Base-by-base conservation (phyloP, 176 grass and related monocot species). In the Aegilops speltoides region DNA sequence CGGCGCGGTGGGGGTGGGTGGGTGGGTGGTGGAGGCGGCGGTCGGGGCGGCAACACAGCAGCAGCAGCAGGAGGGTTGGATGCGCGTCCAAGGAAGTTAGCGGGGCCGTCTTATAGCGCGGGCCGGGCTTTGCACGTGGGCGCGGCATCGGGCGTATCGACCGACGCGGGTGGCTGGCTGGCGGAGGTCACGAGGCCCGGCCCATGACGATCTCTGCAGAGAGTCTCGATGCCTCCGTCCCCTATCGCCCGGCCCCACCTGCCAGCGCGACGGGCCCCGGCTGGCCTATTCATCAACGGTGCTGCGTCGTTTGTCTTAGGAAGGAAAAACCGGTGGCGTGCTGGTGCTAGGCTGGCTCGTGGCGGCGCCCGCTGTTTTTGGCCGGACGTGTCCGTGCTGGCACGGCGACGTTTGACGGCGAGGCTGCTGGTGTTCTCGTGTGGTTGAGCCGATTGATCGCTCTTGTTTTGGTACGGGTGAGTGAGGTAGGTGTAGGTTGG, bases 151-250 rank as follows among this genome's bases (percentile, higher is more conserved):
- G 62, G 78, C 68, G 63, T 85, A 88, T 91, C 86, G 89, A 84
- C 13, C 16, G 50, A 54, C 50, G 50, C 15, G 15, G 50, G 16
- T 52, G 81, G 17, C 5, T 17, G 52, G 52, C 17, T 59, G 83
- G 64, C 88, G 88, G 88, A 77, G 88, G 16, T 24, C 86, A 88
- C 89, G 77, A 91, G 89, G 89, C 82, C 85, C 68, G 28, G 76
- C 68, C 81, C 85, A 68, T 76, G 79, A 64, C 64, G 71, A 12
- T 2, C 36, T 15, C 13, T 1, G 6, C 79, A 40, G 36, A 34
- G 5, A 37, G 23, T 71, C 36, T 74, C 57, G 79, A 19, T 12
- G 60, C 17, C 23, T 87, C 86, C 86, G 86, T 79, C 84, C 60
- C 60, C 13, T 1, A 2, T 4, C 13, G 17, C 4, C 0, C 22